Evolutionary conservation across 2,329 filamentous ascomycete species (phyloP).

Genomic region (Alternaria ethzedia): DNA sequence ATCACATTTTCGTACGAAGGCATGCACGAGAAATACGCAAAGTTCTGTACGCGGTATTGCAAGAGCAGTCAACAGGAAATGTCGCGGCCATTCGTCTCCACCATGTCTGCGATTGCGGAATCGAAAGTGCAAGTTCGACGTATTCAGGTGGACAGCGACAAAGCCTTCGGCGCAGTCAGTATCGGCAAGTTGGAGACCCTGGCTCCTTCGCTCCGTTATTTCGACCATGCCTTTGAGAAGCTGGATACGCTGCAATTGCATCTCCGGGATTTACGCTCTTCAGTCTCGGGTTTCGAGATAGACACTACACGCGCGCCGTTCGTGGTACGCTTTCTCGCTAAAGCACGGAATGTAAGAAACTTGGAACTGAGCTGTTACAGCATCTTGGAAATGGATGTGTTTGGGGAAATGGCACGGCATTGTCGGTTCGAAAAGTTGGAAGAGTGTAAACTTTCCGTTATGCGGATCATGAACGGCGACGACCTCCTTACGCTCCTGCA

Average conservation of each 20-base stretch:
- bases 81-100: slow-evolving; percentile 35
- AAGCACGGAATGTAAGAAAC: slow-evolving; percentile 18
- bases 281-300: slow-evolving; percentile 32
- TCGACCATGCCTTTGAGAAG: slow-evolving; percentile 21
- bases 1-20: slow-evolving; percentile 20
- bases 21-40: slow-evolving; percentile 19
- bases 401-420: slow-evolving; percentile 30
- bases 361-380: slow-evolving; percentile 35
- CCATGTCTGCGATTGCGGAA: slow-evolving; percentile 26
- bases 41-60: slow-evolving; percentile 27
- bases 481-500: slow-evolving; percentile 24
- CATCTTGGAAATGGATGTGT: slow-evolving; percentile 28
- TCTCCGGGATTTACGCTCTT: slow-evolving; percentile 37
- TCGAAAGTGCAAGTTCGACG: slow-evolving; percentile 12
- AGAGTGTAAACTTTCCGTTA: slow-evolving; percentile 24
- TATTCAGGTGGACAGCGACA: slow-evolving; percentile 8
- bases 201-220: slow-evolving; percentile 14
- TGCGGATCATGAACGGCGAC: slow-evolving; percentile 13
- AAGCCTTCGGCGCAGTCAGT: slow-evolving; percentile 23
- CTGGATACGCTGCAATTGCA: slow-evolving; percentile 26
- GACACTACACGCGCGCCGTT: slow-evolving; percentile 27
- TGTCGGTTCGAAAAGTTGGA: slow-evolving; percentile 24
- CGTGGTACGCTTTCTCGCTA: slow-evolving; percentile 36
- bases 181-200: slow-evolving; percentile 30
- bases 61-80: slow-evolving; percentile 35